Evolutionary conservation across 371 early-diverging fungal genomes (phyloP), one percentile per base, ranked within the genome.

Genomic region (Blastocladiella emersonii): DNA sequence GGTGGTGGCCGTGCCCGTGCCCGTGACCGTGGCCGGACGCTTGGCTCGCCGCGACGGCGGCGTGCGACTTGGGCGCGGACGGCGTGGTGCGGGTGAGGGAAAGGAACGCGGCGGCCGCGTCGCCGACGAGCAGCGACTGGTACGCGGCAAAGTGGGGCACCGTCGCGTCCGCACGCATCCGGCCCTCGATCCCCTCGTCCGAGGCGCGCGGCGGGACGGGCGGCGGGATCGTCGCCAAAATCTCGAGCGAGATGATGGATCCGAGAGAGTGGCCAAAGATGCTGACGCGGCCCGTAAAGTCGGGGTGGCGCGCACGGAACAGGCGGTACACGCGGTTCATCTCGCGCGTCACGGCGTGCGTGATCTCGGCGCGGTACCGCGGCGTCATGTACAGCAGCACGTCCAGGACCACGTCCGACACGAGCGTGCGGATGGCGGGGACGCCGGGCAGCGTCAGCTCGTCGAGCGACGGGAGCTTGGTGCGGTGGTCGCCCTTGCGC

Each of bases 381-480:
- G 87, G 87, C 6, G 89, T 88, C 84, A 90, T 85, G 65, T 92
- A 92, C 5, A 90, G 70, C 17, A 89, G 75, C 0, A 91, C 88
- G 67, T 90, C 92, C 69, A 89, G 72, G 25, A 88, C 71, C 0
- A 90, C 88, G 70, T 91, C 90, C 1, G 88, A 85, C 2, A 89
- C 86, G 34, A 90, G 70, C 71, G 78, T 84, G 35, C 92, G 77
- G 36, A 92, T 85, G 53, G 85, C 83, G 12, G 89, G 90, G 21
- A 90, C 88, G 12, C 89, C 86, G 12, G 89, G 88, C 39, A 87
- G 71, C 41, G 85, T 83, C 43, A 92, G 79, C 63, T 90, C 89
- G 34, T 84, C 85, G 51, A 90, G 65, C 15, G 84, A 83, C 8
- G 87, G 81, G 0, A 72, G 55, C 35, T 56, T 23, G 10, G 27